phyloP scores from a whole-genome alignment of 495 filamentous ascomycete genomes.

The Rostrohypoxylon terebratum region DNA sequence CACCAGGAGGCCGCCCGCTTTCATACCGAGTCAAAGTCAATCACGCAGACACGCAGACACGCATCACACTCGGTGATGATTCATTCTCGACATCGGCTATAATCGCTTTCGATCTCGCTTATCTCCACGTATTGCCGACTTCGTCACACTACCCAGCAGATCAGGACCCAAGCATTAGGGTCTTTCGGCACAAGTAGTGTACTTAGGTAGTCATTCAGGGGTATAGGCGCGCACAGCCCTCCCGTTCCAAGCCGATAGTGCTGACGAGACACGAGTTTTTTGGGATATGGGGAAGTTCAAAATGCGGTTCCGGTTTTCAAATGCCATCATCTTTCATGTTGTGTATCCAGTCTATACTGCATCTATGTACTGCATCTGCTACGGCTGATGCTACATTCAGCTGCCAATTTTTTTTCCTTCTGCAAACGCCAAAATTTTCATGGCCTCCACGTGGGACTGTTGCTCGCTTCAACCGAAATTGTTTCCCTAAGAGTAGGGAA shows the following conservation, averaged over 20 bases:
- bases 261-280: slow-evolving; percentile 35
- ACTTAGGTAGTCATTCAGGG: slow-evolving; percentile 16
- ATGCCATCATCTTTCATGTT: slow-evolving; percentile 31
- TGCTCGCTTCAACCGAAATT: slow-evolving; percentile 33
- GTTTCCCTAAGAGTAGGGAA: slow-evolving; percentile 11
- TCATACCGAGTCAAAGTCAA: slow-evolving; percentile 11
- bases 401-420: background rate
- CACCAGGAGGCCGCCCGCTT: slow-evolving; percentile 27
- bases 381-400: slow-evolving; percentile 36
- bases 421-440: slow-evolving; percentile 12
- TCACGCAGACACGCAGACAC: background rate
- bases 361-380: slow-evolving; percentile 26
- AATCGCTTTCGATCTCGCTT: slow-evolving; percentile 21
- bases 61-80: slow-evolving; percentile 22
- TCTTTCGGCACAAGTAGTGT: slow-evolving; percentile 23
- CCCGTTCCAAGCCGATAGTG: slow-evolving; percentile 23
- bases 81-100: slow-evolving; percentile 26
- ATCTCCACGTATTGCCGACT: background rate
- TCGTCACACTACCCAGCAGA: slow-evolving; percentile 3
- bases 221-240: slow-evolving; percentile 33
- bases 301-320: slow-evolving; percentile 39
- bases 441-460: slow-evolving; percentile 31
- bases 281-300: slow-evolving; percentile 33
- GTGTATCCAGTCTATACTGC: slow-evolving; percentile 24
- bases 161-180: slow-evolving; percentile 15